Percentiles rank a stretch among this genome's conserved stretches.
Conservation (phyloP, 169 alveolate genomes). For the Plasmodium cynomolgi region DNA sequence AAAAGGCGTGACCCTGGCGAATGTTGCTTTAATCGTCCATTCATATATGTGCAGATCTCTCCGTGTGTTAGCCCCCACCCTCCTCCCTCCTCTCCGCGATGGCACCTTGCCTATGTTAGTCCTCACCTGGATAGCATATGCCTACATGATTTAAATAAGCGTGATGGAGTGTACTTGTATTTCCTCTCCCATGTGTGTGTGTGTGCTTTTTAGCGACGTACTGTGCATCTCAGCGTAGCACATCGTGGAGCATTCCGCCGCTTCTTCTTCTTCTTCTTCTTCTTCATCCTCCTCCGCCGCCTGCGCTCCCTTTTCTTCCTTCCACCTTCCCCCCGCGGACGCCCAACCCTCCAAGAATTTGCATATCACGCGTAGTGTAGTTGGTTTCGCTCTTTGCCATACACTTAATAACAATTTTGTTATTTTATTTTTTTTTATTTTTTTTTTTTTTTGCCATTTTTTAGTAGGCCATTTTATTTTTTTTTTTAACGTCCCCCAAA, state of each 20-base stretch:
- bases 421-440: background rate
- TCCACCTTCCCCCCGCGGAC: background rate
- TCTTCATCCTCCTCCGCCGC: too few relatives aligned
- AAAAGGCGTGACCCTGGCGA: background rate
- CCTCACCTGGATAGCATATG: background rate
- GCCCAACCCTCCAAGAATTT: background rate
- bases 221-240: background rate
- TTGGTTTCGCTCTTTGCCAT: background rate
- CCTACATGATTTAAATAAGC: background rate
- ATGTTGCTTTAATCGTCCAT: background rate
- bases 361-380: background rate
- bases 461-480: background rate
- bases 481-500: background rate
- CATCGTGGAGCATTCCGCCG: background rate
- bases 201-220: background rate
- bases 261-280: too few relatives aligned
- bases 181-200: background rate
- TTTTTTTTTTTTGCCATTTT: background rate
- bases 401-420: background rate
- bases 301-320: background rate
- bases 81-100: background rate
- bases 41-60: background rate
- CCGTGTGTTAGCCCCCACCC: background rate
- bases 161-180: background rate
- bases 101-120: background rate